These are phyloP conservation scores for Lasiodiplodia hormozganensis DNA, from an alignment of 2,329 filamentous ascomycete genomes.

Conservation along the genomic window DNA sequence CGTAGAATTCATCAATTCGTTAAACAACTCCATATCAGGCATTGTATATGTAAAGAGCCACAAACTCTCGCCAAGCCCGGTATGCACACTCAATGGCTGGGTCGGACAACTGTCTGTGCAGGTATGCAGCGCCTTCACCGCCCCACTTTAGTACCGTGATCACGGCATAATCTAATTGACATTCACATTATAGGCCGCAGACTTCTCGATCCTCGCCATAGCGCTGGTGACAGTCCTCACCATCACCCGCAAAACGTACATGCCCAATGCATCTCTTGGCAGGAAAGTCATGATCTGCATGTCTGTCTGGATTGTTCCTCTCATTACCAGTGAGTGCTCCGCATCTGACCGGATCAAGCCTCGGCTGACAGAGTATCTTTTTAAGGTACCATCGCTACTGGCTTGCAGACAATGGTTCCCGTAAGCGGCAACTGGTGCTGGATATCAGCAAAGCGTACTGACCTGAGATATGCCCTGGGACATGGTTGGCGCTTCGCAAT, in stretches of 20 bases:
- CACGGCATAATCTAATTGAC: background rate
- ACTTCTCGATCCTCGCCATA: conserved; percentile 55
- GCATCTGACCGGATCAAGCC: too few relatives aligned
- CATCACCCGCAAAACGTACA: conserved; percentile 46
- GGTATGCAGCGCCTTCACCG: conserved; percentile 32
- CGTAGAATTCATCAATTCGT: conserved; percentile 51
- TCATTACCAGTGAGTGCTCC: conserved; percentile 44
- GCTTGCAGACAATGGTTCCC: conserved; percentile 39
- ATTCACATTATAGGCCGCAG: conserved; percentile 34
- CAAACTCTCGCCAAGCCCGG: conserved; percentile 37
- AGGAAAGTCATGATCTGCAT: conserved; percentile 47
- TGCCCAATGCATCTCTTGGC: conserved; percentile 40
- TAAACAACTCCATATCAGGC: conserved; percentile 55
- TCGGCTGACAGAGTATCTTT: background rate
- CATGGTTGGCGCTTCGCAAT: conserved; percentile 57
- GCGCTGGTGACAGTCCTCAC: conserved; percentile 53
- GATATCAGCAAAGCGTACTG: conserved; percentile 48
- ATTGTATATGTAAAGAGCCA: conserved; percentile 40
- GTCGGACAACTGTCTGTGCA: conserved; percentile 56
- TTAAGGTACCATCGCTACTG: background rate
- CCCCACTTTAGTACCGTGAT: too few relatives aligned
- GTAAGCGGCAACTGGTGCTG: conserved; percentile 60
- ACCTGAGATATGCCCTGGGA: conserved; percentile 53
- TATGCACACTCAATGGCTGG: conserved; percentile 55
- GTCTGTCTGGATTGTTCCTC: conserved; percentile 51